Evolutionary conservation across 305 asterid genomes (phyloP).

Genomic region (Fraxinus sp.): DNA sequence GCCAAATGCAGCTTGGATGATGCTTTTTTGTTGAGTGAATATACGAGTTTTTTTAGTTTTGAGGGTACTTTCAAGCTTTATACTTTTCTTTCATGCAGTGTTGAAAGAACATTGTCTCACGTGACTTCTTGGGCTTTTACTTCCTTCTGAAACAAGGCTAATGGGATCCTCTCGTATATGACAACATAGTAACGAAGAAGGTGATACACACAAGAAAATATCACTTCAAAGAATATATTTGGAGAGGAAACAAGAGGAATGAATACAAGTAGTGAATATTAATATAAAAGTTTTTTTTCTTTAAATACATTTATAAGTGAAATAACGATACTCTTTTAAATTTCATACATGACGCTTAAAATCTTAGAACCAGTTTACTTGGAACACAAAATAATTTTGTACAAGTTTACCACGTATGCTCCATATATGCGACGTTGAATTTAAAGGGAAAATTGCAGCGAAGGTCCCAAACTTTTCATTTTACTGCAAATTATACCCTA

Average conservation of each 20-base stretch:
- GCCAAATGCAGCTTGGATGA: not conserved
- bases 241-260: not conserved
- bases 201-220: not conserved
- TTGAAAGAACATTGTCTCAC: not conserved
- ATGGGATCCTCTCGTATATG: not conserved
- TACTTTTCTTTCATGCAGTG: not conserved
- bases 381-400: not conserved
- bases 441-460: too few relatives aligned
- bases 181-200: not conserved
- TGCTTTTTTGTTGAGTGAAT: not conserved
- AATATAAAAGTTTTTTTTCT: not conserved
- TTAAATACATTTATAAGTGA: not conserved
- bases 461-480: too few relatives aligned
- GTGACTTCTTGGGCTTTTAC: not conserved
- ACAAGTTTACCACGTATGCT: not conserved
- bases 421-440: not conserved
- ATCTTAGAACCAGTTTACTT: not conserved
- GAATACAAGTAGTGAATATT: not conserved
- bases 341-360: not conserved
- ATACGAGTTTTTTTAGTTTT: not conserved
- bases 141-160: not conserved
- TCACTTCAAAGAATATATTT: too few relatives aligned
- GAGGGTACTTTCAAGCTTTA: not conserved
- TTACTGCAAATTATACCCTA: too few relatives aligned
- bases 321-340: not conserved